phyloP scores from a whole-genome alignment of 1,284 basidiomycete species.

The Puccinia hordei region DNA sequence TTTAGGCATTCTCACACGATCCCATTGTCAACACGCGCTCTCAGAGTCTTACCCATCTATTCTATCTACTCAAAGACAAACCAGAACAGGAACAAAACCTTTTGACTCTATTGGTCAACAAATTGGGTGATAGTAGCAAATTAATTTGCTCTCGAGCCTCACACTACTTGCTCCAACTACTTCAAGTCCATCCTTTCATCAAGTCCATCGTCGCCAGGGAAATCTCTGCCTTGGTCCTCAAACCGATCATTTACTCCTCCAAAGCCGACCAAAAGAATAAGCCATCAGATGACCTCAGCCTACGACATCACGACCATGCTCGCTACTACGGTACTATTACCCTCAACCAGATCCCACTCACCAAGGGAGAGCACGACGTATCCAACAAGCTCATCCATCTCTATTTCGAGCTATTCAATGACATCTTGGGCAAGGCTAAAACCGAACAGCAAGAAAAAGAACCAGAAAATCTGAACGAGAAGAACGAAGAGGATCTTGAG shows the following conservation, averaged over 20 bases:
- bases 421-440: constrained; percentile 69
- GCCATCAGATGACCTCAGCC: constrained; percentile 57
- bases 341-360: constrained; percentile 87
- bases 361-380: constrained; percentile 71
- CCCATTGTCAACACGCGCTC: constrained; percentile 83
- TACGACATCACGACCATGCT: constrained; percentile 65
- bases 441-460: constrained; percentile 57
- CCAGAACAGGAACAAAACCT: constrained; percentile 98
- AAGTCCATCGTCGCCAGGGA: constrained; percentile 87
- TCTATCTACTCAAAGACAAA: constrained; percentile 79
- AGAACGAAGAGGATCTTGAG: constrained; percentile 59
- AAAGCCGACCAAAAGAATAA: constrained; percentile 55
- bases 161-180: constrained; percentile 81
- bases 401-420: constrained; percentile 94
- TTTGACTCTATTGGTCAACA: constrained; percentile 87
- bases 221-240: constrained; percentile 76
- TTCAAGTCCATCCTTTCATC: constrained; percentile 92
- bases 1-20: constrained; percentile 81
- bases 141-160: constrained; percentile 86
- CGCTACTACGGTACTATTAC: constrained; percentile 90
- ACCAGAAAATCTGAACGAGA: constrained; percentile 55
- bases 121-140: constrained; percentile 90
- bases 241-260: constrained; percentile 62
- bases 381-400: constrained; percentile 82
- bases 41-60: constrained; percentile 70